Conservation (phyloP, 148 eudicot species). For the Persicaria maculosa region DNA sequence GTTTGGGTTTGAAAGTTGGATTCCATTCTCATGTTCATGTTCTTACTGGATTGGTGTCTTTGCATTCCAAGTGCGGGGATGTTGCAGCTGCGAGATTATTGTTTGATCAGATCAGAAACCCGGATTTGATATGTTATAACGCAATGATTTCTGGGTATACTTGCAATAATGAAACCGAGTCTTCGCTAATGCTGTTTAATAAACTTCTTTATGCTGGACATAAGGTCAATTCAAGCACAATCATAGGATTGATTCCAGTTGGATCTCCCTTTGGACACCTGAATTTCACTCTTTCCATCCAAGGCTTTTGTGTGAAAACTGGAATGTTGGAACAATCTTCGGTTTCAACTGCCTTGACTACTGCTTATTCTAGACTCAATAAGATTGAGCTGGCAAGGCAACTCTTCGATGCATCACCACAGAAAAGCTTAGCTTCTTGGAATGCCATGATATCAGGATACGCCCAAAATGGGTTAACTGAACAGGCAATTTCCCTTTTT, state of each 20-base stretch:
- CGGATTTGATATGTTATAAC: conserved; percentile 68
- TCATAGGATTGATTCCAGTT: conserved; percentile 71
- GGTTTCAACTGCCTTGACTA: conserved; percentile 66
- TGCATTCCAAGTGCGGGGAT: conserved; percentile 70
- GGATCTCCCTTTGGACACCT: conserved; percentile 56
- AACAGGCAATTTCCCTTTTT: conserved; percentile 60
- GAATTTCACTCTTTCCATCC: conserved; percentile 36
- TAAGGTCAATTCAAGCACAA: conserved; percentile 60
- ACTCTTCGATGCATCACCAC: conserved; percentile 57
- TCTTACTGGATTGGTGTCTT: conserved; percentile 57
- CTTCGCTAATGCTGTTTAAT: conserved; percentile 45
- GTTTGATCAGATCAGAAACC: conserved; percentile 43
- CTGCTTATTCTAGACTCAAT: conserved; percentile 60
- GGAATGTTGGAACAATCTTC: conserved; percentile 43
- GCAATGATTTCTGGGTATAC: conserved; percentile 80
- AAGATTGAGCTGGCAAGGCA: conserved; percentile 59
- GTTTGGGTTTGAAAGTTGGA: conserved; percentile 49
- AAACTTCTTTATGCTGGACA: conserved; percentile 37
- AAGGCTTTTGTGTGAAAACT: conserved; percentile 49
- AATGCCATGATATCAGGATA: conserved; percentile 89
- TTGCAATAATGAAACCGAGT: conserved; percentile 31
- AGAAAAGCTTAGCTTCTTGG: conserved; percentile 68
- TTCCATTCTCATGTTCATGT: conserved; percentile 41
- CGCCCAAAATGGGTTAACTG: conserved; percentile 65
- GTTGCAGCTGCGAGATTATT: conserved; percentile 32